phyloP scores from a whole-genome alignment of 73 alveolate species.

The Breviolum minutum region DNA sequence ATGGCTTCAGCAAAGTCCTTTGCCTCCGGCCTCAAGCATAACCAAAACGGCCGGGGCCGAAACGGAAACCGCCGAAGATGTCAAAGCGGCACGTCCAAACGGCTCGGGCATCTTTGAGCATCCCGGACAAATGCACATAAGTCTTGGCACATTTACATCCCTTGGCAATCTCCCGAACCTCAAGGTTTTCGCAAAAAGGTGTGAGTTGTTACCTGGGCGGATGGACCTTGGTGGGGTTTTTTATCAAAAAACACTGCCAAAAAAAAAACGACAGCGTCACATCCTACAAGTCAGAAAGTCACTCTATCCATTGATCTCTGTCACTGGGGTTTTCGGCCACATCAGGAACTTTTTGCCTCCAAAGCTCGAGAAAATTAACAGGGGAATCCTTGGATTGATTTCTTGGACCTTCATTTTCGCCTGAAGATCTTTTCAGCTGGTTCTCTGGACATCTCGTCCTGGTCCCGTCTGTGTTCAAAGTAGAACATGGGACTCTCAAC shows the following conservation, averaged over 20 bases:
- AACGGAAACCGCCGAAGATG: neutral
- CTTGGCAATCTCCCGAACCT: conserved; percentile 39
- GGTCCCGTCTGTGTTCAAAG: neutral
- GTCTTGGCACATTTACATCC: conserved; percentile 76
- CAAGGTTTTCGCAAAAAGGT: too few species aligned
- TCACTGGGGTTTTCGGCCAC: neutral
- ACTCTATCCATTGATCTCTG: too few species aligned
- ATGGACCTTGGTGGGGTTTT: too few species aligned
- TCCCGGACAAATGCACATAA: conserved; percentile 46
- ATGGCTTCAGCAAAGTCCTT: conserved; percentile 49
- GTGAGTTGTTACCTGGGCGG: neutral
- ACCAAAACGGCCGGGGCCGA: neutral
- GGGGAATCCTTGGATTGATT: too few species aligned
- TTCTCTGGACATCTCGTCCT: neutral
- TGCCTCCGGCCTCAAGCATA: conserved; percentile 49
- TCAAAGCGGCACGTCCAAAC: neutral
- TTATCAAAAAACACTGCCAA: too few species aligned
- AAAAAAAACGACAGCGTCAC: too few species aligned
- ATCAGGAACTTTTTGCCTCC: conserved; percentile 19
- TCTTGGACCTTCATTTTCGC: neutral
- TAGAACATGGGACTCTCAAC: too few species aligned
- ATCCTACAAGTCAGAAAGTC: too few species aligned
- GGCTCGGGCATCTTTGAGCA: neutral
- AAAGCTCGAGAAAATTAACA: neutral
- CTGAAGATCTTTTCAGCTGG: conserved; percentile 43